phyloP scores from a whole-genome alignment of 148 eudicot genomes.

The Camellia lanceoleosa region DNA sequence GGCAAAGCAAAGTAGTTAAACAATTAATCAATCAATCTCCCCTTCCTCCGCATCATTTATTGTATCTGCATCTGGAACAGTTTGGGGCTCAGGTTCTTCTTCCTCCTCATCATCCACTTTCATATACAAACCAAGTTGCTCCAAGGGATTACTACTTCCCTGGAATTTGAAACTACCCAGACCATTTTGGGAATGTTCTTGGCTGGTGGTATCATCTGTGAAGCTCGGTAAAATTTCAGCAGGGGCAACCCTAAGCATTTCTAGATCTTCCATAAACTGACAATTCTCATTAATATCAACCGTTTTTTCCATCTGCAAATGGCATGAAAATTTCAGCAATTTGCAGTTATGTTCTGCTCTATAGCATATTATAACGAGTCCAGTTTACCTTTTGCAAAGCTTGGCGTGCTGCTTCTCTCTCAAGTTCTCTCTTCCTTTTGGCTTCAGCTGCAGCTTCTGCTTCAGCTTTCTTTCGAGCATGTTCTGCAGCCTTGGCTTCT shows the following conservation, averaged over 20 bases:
- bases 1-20: too few relatives aligned
- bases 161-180: slow-evolving; percentile 79
- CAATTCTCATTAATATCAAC: slow-evolving; percentile 79
- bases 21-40: slow-evolving; percentile 55
- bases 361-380: not conserved
- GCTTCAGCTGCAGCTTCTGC: slow-evolving; percentile 88
- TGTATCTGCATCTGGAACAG: slow-evolving; percentile 31
- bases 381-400: slow-evolving; percentile 76
- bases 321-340: not conserved
- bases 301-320: slow-evolving; percentile 88
- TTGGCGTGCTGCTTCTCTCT: slow-evolving; percentile 93
- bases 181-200: slow-evolving; percentile 46
- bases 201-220: slow-evolving; percentile 51
- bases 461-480: slow-evolving; percentile 76
- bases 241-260: slow-evolving; percentile 64
- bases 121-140: slow-evolving; percentile 89
- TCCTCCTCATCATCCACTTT: slow-evolving; percentile 84
- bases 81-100: slow-evolving; percentile 50
- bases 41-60: slow-evolving; percentile 59
- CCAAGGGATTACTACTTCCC: slow-evolving; percentile 75
- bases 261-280: slow-evolving; percentile 77
- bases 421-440: slow-evolving; percentile 74
- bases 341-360: not conserved
- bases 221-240: slow-evolving; percentile 47
- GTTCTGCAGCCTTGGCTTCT: slow-evolving; percentile 95